Evolutionary conservation across 495 filamentous ascomycete species (phyloP).

Genomic region (Xylaria scruposa): DNA sequence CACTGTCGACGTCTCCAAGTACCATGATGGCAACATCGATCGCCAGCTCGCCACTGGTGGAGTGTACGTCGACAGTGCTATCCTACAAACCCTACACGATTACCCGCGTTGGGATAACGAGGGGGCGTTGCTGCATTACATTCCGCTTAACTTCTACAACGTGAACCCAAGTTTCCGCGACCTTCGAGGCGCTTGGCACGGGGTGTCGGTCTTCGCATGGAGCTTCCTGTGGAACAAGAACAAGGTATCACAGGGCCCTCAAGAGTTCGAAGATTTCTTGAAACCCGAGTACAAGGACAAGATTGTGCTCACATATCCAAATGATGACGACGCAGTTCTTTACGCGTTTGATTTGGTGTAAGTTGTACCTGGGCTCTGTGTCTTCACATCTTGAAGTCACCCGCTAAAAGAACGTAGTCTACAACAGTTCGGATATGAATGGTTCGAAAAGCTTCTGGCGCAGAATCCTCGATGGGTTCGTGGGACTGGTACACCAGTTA

Average conservation of each 20-base stretch:
- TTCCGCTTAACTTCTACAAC: conserved; percentile 39
- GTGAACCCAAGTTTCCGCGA: conserved; percentile 39
- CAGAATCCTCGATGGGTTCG: conserved; percentile 49
- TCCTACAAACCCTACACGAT: conserved; percentile 48
- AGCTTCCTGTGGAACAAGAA: conserved; percentile 32
- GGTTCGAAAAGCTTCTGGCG: conserved; percentile 44
- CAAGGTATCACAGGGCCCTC: conserved; percentile 27
- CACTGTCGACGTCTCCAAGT: conserved; percentile 49
- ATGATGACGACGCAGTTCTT: conserved; percentile 48
- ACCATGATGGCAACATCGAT: conserved; percentile 45
- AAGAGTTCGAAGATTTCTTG: conserved; percentile 40
- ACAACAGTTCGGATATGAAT: conserved; percentile 42
- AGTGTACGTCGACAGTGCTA: conserved; percentile 41
- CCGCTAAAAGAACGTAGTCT: conserved; percentile 29
- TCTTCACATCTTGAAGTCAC: neutral
- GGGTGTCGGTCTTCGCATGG: conserved; percentile 34
- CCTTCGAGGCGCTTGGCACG: conserved; percentile 34
- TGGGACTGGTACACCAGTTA: conserved; percentile 40
- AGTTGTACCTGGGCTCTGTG: neutral
- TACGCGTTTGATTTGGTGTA: conserved; percentile 45
- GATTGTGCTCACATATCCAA: conserved; percentile 48
- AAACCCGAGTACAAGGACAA: conserved; percentile 45
- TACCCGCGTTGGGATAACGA: conserved; percentile 46
- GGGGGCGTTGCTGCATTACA: conserved; percentile 43
- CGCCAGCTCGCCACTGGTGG: conserved; percentile 37